Evolutionary conservation across 1,284 basidiomycete species (phyloP), one percentile per base, ranked within the genome.

Genomic region (Violaceomyces palustris): DNA sequence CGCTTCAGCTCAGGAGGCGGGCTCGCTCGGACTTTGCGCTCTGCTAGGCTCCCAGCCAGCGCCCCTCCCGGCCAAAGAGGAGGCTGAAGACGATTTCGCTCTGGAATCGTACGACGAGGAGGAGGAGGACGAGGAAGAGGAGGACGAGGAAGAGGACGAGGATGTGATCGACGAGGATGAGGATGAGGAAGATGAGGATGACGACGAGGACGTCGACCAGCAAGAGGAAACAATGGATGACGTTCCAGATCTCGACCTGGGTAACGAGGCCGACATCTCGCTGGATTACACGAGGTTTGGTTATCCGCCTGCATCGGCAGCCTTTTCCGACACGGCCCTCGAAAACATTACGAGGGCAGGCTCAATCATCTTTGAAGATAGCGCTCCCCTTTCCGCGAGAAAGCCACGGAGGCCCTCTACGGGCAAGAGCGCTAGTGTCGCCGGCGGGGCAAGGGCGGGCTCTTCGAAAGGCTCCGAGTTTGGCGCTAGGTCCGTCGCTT

Each of bases 101-200:
- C n/a, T n/a, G n/a, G n/a, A n/a, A n/a, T n/a, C 38, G 18, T 42
- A 44, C 23, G 50, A 36, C 14, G 76, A 77, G 75, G 40, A 46
- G 3, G 45, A 48, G 4, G 50, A 46, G 11, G 62, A 57, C 14
- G 37, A 36, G 10, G 52, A 50, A 15, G 45, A 50, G 4, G 52
- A 53, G 6, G 51, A 47, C 8, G 50, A 35, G n/a, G 26, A 35
- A 4, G 50, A 44, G 9, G 47, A 48, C 17, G 55, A 48, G 11
- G 43, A 43, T n/a, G n/a, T n/a, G n/a, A n/a, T n/a, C n/a, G n/a
- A n/a, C 21, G 40, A 46, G 3, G 45, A 48, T 5, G 50, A 46
- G 11, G 62, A 57, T 12, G 37, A 36, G 10, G 52, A 50, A 15
- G 45, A 50, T 5, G 52, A 53, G 6, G 51, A 47, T 8, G 50